Evolutionary conservation across 306 rosid species (phyloP), one percentile per base, ranked within the genome.

Genomic region (Senna siamea): DNA sequence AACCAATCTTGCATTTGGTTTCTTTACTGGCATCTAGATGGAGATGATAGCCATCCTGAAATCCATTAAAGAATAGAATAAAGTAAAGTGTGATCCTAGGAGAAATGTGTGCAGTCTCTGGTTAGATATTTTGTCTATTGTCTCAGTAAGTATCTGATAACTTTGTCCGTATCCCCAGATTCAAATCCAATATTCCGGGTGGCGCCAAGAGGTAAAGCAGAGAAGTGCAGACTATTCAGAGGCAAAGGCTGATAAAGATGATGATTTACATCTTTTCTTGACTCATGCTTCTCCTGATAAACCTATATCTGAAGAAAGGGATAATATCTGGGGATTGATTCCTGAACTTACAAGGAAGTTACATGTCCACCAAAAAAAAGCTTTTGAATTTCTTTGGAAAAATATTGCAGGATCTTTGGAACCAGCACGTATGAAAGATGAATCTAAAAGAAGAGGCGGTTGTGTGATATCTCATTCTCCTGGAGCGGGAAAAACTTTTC

Each of bases 401-500:
- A 93, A 93, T 61, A 37, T 93, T 66, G 93, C 90, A 52, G 98
- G 98, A 60, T 89, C 93, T 34, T 51, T 87, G 77, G 82, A 79
- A 70, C 97, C 98, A 0, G 83, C 82, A 50, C 56, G 47, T 18
- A 84, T 85, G 86, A 82, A 88, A 55, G 66, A 28, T 73, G 17
- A 67, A 26, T 83, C 92, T 56, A 83, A 77, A 85, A 85, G 72
- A 70, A 81, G 46, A 40, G 98, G 97, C 38, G 97, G 98, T 64
- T 93, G 98, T 75, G 98, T 93, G 75, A 81, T 93, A 62, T 93
- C 98, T 70, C 98, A 93, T 85, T 1, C 97, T 72, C 98, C 98
- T 12, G 97, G 98, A 53, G 96, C 98, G 2, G 98, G 98, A 55
- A 93, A 93, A 80, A 93, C 98, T n/a, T 88, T 93, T 67, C 87